Evolutionary conservation across 2,329 filamentous ascomycete genomes (phyloP).

Genomic region (Aspergillus neotritici): DNA sequence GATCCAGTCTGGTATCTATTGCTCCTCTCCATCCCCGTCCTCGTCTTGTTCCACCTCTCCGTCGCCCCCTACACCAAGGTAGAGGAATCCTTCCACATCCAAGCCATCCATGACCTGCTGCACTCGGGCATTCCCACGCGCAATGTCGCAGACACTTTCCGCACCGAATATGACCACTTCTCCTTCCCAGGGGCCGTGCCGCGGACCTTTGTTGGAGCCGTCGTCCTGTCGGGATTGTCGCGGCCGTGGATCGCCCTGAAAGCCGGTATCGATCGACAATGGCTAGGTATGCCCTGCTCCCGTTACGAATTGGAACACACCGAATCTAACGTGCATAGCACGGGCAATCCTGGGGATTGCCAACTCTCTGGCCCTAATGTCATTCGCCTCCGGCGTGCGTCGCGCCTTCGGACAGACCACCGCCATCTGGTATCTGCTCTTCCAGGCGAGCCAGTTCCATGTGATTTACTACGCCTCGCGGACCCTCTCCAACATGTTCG

Average conservation of each 20-base stretch:
- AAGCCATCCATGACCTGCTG: conserved; percentile 86
- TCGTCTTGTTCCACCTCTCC: conserved; percentile 64
- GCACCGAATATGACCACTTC: conserved; percentile 75
- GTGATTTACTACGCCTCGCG: conserved; percentile 86
- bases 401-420: conserved; percentile 62
- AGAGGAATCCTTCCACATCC: conserved; percentile 96
- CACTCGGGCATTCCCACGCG: conserved; percentile 66
- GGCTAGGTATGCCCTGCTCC: conserved; percentile 43
- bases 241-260: conserved; percentile 59
- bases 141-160: conserved; percentile 51
- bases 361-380: conserved; percentile 65
- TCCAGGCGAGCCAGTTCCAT: conserved; percentile 85
- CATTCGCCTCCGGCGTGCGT: conserved; percentile 59
- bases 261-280: conserved; percentile 53
- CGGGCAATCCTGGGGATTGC: conserved; percentile 70
- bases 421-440: conserved; percentile 70
- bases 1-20: conserved; percentile 19
- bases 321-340: conserved; percentile 41
- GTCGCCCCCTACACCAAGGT: conserved; percentile 90
- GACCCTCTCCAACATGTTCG: conserved; percentile 94
- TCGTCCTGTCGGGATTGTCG: conserved; percentile 67
- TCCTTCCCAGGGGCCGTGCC: conserved; percentile 87
- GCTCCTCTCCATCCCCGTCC: conserved; percentile 53
- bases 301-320: no score
- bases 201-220: conserved; percentile 78